phyloP scores from a whole-genome alignment of 805 yeast species.

The Maudiozyma serrabonitensis region DNA sequence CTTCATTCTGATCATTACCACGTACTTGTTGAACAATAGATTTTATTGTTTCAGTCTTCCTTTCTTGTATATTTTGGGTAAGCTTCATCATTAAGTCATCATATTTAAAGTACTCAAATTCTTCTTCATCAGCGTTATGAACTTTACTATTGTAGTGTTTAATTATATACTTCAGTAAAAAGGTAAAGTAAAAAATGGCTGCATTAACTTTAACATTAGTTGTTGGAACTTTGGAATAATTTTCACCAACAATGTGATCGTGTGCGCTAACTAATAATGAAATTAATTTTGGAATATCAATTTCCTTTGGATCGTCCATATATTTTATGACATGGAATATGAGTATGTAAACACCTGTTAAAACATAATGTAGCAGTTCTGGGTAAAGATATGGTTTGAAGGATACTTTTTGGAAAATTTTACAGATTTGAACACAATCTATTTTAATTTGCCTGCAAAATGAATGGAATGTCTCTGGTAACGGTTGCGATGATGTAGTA shows the following conservation, averaged over 20 bases:
- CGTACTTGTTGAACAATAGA: background rate
- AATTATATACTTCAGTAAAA: constrained; percentile 12
- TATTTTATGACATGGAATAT: constrained; percentile 13
- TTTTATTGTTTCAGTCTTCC: constrained; percentile 14
- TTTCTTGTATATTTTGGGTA: constrained; percentile 5
- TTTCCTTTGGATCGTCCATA: constrained; percentile 9
- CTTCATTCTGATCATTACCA: background rate
- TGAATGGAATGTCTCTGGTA: constrained; percentile 8
- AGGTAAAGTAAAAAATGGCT: constrained; percentile 17
- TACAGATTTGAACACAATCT: constrained; percentile 12
- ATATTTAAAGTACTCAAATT: constrained; percentile 5
- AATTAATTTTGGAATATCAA: constrained; percentile 7
- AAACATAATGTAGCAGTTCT: constrained; percentile 15
- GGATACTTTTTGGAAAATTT: constrained; percentile 12
- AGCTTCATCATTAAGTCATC: constrained; percentile 8
- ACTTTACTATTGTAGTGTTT: constrained; percentile 6
- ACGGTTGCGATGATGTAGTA: constrained; percentile 9
- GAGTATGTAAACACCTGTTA: constrained; percentile 18
- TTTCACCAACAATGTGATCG: constrained; percentile 12
- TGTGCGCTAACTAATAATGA: constrained; percentile 10
- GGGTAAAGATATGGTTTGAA: constrained; percentile 17
- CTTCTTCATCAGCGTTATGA: background rate
- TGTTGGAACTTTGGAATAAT: constrained; percentile 8
- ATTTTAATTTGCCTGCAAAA: constrained; percentile 9
- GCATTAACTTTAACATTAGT: constrained; percentile 22